phyloP scores from a whole-genome alignment of 1,139 yeast species.

The Candida frijolesensis region DNA sequence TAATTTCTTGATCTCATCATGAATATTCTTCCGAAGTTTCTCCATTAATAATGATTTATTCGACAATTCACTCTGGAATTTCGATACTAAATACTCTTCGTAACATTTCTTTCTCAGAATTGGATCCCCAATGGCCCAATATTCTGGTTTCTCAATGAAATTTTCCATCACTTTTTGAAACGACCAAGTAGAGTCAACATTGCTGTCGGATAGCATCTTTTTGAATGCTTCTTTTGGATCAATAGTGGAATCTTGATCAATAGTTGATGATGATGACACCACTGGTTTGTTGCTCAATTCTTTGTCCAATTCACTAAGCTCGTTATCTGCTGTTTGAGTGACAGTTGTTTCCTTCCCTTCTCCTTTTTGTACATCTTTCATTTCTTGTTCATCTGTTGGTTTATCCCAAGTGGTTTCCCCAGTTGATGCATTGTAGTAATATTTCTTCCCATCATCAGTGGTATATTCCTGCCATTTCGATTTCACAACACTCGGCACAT shows the following conservation, averaged over 20 bases:
- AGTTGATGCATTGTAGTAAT: constrained; percentile 69
- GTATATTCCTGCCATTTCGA: constrained; percentile 60
- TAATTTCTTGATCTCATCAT: constrained; percentile 45
- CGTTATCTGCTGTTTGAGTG: not conserved
- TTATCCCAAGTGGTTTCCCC: constrained; percentile 80
- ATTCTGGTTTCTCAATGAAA: constrained; percentile 59
- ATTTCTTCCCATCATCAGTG: constrained; percentile 70
- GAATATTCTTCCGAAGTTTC: constrained; percentile 57
- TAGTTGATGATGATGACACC: not conserved
- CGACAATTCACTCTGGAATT: constrained; percentile 55
- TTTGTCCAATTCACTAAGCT: constrained; percentile 15
- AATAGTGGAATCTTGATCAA: constrained; percentile 21
- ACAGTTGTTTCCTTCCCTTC: not conserved
- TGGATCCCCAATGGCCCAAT: constrained; percentile 71
- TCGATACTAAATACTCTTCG: constrained; percentile 62
- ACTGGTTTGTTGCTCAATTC: constrained; percentile 16
- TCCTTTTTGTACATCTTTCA: not conserved
- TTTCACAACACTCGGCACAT: not conserved
- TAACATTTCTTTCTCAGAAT: constrained; percentile 60
- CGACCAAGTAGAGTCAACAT: constrained; percentile 76
- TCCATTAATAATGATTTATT: constrained; percentile 56
- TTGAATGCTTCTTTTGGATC: constrained; percentile 51
- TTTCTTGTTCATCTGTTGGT: constrained; percentile 49
- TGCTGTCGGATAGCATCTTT: constrained; percentile 51
- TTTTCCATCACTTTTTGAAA: constrained; percentile 68